A percentile compares a stretch with the other conserved stretches of the same genome.
Evolutionary conservation across 108 stramenopile species (phyloP).

Genomic region (Chaetoceros tenuissimus): DNA sequence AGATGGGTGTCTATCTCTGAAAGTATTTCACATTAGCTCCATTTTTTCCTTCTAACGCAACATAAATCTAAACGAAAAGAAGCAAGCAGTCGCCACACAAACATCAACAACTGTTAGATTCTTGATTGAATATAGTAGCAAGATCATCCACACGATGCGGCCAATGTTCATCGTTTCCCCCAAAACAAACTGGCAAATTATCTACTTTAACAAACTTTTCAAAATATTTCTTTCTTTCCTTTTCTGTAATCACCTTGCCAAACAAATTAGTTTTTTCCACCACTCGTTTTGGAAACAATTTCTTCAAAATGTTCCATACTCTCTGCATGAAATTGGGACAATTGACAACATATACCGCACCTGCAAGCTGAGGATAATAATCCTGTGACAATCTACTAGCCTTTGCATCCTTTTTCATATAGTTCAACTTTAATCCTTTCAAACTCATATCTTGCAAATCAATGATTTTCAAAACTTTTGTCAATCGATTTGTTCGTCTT

Average conservation of each 20-base stretch:
- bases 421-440: background rate
- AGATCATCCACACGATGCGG: too few species aligned
- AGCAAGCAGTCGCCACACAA: too few species aligned
- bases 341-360: constrained; percentile 12
- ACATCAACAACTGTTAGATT: too few species aligned
- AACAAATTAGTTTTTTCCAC: constrained; percentile 16
- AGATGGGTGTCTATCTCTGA: too few species aligned
- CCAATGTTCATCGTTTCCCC: too few species aligned
- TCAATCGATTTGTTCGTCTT: constrained; percentile 15
- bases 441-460: constrained; percentile 5
- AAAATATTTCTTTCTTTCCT: too few species aligned
- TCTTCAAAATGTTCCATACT: constrained; percentile 7
- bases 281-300: constrained; percentile 14
- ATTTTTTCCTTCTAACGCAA: too few species aligned
- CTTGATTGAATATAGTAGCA: too few species aligned
- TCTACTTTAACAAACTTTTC: too few species aligned
- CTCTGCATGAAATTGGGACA: background rate
- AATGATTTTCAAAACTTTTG: constrained; percentile 8
- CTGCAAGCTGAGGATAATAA: constrained; percentile 23
- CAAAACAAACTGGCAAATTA: too few species aligned
- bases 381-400: constrained; percentile 9
- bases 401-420: constrained; percentile 3
- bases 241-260: constrained; percentile 1
- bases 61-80: too few species aligned
- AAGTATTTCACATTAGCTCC: too few species aligned